Evolutionary conservation across 2,329 filamentous ascomycete genomes (phyloP), one percentile per base, ranked within the genome.

Genomic region (Alternaria gaisen): DNA sequence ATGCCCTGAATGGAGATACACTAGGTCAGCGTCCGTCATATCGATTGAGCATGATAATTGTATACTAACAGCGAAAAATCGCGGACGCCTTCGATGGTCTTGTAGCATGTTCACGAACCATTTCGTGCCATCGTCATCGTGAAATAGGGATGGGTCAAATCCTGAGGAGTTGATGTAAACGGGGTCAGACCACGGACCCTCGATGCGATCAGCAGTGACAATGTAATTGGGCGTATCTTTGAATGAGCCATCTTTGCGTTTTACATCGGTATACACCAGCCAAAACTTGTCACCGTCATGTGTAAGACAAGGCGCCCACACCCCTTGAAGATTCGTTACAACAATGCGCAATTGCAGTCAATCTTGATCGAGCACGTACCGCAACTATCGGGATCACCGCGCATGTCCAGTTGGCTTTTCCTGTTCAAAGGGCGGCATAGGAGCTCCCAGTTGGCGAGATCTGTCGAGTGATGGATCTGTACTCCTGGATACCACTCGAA

Each of bases 141-240:
- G 75, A 53, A 77, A 78, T 6, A 78, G 55, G 1, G 70, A 73
- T 3, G 87, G 87, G 67, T 90, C 87, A 66, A 90, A 89, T 1
- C 87, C 87, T 0, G 85, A 88, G 0, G 85, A 86, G 70, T 88
- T 89, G 70, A 82, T 80, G 67, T 86, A 86, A 7, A 86, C 72
- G 0, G 87, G 86, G 51, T 89, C 87, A 0, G 85, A 87, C 87
- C 87, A 89, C 0, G 87, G 86, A 0, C 87, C 87, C 38, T 85
- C 81, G 54, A 89, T 85, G 5, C 77, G 66, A 0, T 72, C 67
- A 11, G 75, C 69, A 12, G 82, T 84, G 54, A 90, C 84, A 59
- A 90, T 88, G 70, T 89, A 90, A 50, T 89, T 90, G 65, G 85
- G 87, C 1, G 85, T 83, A 67, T 89, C 87, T 72, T 88, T 88